Percentiles rank a stretch among this genome's conserved stretches.
Conservation (phyloP, 129 eudicot genomes). For the Centella asiatica region DNA sequence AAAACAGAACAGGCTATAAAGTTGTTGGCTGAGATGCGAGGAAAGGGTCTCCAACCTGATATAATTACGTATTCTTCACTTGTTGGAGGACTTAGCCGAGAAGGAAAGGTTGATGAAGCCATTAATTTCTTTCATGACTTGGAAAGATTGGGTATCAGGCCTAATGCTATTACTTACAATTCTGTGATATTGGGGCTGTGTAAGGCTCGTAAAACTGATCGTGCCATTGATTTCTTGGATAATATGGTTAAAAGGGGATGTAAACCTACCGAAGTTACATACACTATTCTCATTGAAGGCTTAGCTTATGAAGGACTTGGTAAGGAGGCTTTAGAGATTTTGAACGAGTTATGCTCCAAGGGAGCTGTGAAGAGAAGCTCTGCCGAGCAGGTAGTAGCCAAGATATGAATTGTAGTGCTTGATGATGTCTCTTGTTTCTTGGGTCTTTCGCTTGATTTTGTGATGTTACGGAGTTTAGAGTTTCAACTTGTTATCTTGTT, state of each 20-base stretch:
- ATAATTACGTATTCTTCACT: slow-evolving; percentile 57
- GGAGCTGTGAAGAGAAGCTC: slow-evolving; percentile 65
- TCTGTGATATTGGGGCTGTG: slow-evolving; percentile 73
- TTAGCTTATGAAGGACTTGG: slow-evolving; percentile 60
- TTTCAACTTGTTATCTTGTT: neutral
- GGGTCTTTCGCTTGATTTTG: neutral
- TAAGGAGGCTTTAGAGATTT: slow-evolving; percentile 60
- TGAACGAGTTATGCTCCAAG: slow-evolving; percentile 55
- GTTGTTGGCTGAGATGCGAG: slow-evolving; percentile 63
- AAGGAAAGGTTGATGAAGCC: slow-evolving; percentile 77
- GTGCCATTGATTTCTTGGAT: slow-evolving; percentile 70
- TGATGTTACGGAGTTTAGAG: neutral
- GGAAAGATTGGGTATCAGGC: slow-evolving; percentile 51
- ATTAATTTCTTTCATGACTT: slow-evolving; percentile 49
- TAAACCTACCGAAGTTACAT: slow-evolving; percentile 70
- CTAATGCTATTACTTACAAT: slow-evolving; percentile 60
- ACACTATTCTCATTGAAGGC: slow-evolving; percentile 74
- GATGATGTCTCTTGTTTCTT: neutral
- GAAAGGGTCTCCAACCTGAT: slow-evolving; percentile 71
- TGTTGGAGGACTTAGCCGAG: slow-evolving; percentile 65
- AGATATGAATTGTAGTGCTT: slow-evolving; percentile 25
- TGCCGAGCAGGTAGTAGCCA: slow-evolving; percentile 52
- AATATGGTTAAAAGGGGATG: slow-evolving; percentile 67
- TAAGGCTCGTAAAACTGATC: slow-evolving; percentile 64
- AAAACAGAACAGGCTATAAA: slow-evolving; percentile 51